A percentile compares a stretch with the other conserved stretches of the same genome.
These are phyloP conservation scores for Xerocomellus intermedius DNA, from an alignment of 768 basidiomycete genomes.

Conservation along the genomic window DNA sequence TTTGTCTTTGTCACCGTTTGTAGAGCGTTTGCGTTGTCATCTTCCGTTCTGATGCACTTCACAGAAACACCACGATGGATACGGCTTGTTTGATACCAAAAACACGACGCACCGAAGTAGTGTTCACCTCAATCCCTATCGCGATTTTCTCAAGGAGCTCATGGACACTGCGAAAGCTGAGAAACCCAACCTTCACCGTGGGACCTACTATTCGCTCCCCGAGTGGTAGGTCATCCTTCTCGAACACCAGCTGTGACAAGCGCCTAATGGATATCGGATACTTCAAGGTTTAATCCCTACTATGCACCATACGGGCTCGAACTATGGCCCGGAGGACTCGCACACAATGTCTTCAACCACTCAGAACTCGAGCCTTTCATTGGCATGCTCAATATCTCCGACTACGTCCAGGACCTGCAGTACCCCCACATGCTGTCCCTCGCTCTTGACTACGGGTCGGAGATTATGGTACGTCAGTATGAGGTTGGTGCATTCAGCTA, in stretches of 20 bases:
- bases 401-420: slow-evolving; percentile 52
- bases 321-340: slow-evolving; percentile 53
- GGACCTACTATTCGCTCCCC: slow-evolving; percentile 57
- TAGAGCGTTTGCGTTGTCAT: background rate
- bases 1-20: slow-evolving; percentile 55
- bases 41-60: background rate
- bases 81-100: slow-evolving; percentile 53
- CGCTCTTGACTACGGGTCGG: slow-evolving; percentile 45
- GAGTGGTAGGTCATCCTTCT: slow-evolving; percentile 40
- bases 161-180: slow-evolving; percentile 48
- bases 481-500: background rate
- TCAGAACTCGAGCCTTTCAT: slow-evolving; percentile 53
- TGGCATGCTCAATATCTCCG: slow-evolving; percentile 46
- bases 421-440: slow-evolving; percentile 52
- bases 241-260: background rate
- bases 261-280: background rate
- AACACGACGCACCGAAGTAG: slow-evolving; percentile 52
- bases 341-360: slow-evolving; percentile 48
- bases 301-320: slow-evolving; percentile 49
- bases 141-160: slow-evolving; percentile 51
- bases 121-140: slow-evolving; percentile 47
- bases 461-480: slow-evolving; percentile 47
- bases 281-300: slow-evolving; percentile 52
- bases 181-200: slow-evolving; percentile 51
- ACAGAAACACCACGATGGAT: slow-evolving; percentile 65